phyloP scores from a whole-genome alignment of 108 stramenopile genomes.

The Fragilaria crotonensis region DNA sequence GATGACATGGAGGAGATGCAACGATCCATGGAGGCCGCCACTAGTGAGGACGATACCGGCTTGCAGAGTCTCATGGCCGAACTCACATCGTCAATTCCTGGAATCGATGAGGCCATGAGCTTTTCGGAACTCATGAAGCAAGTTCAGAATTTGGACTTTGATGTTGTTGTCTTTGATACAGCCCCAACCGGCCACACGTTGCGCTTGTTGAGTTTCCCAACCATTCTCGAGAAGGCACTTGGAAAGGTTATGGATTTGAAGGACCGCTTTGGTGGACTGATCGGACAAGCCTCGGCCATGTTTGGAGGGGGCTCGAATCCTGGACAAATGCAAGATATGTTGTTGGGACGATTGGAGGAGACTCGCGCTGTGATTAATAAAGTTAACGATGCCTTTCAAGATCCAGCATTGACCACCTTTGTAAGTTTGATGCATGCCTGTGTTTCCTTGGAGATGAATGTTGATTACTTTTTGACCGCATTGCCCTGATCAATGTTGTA shows the following conservation, averaged over 20 bases:
- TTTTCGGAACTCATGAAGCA: constrained; percentile 98
- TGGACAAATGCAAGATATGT: constrained; percentile 66
- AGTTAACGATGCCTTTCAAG: constrained; percentile 94
- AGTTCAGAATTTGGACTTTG: constrained; percentile 93
- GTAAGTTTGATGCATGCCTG: constrained; percentile 33
- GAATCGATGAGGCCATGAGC: constrained; percentile 98
- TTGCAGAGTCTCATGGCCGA: constrained; percentile 86
- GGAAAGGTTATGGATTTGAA: constrained; percentile 96
- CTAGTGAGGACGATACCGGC: constrained; percentile 50
- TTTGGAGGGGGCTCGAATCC: constrained; percentile 78
- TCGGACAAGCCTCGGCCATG: constrained; percentile 90
- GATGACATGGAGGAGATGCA: constrained; percentile 89
- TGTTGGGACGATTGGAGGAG: constrained; percentile 90
- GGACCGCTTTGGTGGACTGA: constrained; percentile 92
- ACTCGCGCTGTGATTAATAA: constrained; percentile 87
- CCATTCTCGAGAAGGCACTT: constrained; percentile 94
- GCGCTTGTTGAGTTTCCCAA: constrained; percentile 91
- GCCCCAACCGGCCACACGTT: constrained; percentile 99
- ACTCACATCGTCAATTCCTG: constrained; percentile 93
- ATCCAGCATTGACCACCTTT: constrained; percentile 96
- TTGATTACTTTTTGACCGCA: neutral
- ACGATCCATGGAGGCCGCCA: constrained; percentile 58
- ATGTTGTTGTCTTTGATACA: constrained; percentile 97
- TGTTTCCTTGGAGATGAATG: neutral
- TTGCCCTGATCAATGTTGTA: neutral